Evolutionary conservation across 2,329 filamentous ascomycete species (phyloP).

Genomic region (Aspergillus neotritici): DNA sequence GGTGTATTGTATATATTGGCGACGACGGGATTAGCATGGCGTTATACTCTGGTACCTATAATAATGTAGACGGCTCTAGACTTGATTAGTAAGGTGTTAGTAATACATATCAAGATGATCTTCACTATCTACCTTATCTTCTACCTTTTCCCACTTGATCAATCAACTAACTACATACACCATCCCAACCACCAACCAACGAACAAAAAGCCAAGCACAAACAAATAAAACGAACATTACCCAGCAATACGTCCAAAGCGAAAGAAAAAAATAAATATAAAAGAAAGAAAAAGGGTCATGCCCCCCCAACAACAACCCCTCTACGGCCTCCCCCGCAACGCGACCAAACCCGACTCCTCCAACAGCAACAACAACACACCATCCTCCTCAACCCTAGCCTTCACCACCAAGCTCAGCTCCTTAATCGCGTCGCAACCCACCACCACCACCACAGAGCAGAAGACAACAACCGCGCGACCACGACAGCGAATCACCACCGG

Average conservation of each 20-base stretch:
- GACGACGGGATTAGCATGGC: no score
- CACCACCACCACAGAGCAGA: no score
- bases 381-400: slow-evolving; percentile 69
- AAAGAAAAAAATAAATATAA: background rate
- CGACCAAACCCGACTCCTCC: slow-evolving; percentile 51
- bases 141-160: no score
- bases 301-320: slow-evolving; percentile 40
- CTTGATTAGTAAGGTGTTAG: background rate
- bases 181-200: no score
- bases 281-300: no score
- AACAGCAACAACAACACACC: slow-evolving; percentile 51
- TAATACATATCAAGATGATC: no score
- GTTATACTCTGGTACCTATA: no score
- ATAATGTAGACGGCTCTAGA: no score
- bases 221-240: background rate
- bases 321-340: slow-evolving; percentile 69
- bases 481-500: slow-evolving; percentile 41
- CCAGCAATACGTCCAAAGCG: background rate
- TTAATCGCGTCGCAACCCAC: slow-evolving; percentile 55
- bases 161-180: no score
- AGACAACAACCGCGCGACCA: slow-evolving; percentile 36
- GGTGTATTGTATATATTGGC: slow-evolving; percentile 1
- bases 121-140: no score
- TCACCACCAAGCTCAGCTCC: slow-evolving; percentile 79
- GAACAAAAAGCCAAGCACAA: no score